A percentile compares a stretch with the other conserved stretches of the same genome.
These are phyloP conservation scores for Apiotrichum siamense DNA, from an alignment of 1,284 basidiomycete species.

Conservation along the genomic window DNA sequence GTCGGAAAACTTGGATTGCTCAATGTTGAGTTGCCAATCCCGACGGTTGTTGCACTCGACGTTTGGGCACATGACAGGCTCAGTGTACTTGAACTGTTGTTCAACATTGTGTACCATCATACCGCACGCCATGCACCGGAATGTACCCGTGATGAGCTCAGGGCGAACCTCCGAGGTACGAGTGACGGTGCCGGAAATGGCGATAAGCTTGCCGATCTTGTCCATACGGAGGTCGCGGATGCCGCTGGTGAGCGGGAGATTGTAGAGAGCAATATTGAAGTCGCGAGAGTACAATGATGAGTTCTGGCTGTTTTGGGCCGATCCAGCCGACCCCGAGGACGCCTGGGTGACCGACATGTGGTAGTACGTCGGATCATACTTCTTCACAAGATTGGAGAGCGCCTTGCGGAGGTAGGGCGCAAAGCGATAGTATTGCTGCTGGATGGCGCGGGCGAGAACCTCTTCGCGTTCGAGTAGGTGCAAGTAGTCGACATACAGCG, in stretches of 20 bases:
- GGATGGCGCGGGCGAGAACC: slow-evolving; percentile 80
- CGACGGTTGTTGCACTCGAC: slow-evolving; percentile 83
- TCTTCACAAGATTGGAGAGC: slow-evolving; percentile 77
- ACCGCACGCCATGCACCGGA: slow-evolving; percentile 83
- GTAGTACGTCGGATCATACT: slow-evolving; percentile 85
- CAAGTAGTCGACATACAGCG: slow-evolving; percentile 91
- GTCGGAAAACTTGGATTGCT: slow-evolving; percentile 93
- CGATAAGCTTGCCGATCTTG: slow-evolving; percentile 85
- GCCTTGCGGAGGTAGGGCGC: slow-evolving; percentile 88
- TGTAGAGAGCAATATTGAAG: slow-evolving; percentile 93
- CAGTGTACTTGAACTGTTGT: slow-evolving; percentile 99
- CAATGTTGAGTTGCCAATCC: slow-evolving; percentile 91
- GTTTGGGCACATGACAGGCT: slow-evolving; percentile 93
- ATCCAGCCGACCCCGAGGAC: neutral
- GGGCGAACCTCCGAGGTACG: slow-evolving; percentile 96
- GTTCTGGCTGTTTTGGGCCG: too few species aligned
- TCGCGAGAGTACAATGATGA: slow-evolving; percentile 84
- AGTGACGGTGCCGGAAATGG: slow-evolving; percentile 93
- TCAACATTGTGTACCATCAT: slow-evolving; percentile 90
- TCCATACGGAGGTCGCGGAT: slow-evolving; percentile 93
- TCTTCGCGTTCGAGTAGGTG: slow-evolving; percentile 87
- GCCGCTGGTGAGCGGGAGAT: slow-evolving; percentile 86
- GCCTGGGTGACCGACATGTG: slow-evolving; percentile 60
- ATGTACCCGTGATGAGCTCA: slow-evolving; percentile 88
- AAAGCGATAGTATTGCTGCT: slow-evolving; percentile 93